These are phyloP conservation scores for Lignosus rhinocerotis DNA, from an alignment of 1,284 basidiomycete species.

Conservation along the genomic window DNA sequence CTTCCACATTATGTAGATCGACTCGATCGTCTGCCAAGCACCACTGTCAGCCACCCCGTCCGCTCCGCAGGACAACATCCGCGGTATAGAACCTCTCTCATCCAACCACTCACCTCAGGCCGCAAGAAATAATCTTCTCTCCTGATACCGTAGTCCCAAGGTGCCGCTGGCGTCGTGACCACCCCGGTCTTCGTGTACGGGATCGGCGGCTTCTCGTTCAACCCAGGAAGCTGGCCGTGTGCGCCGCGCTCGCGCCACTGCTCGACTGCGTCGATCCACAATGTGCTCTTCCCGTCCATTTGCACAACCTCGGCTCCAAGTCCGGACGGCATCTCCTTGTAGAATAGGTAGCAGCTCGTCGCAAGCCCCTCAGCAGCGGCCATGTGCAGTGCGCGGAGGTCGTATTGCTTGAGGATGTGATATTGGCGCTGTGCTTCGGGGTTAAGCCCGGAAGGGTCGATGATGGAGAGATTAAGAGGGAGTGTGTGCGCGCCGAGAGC, in stretches of 20 bases:
- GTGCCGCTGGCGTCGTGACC: constrained; percentile 25
- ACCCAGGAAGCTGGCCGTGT: constrained; percentile 51
- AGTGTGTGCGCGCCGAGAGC: constrained; percentile 67
- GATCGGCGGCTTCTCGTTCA: constrained; percentile 41
- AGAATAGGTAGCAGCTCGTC: constrained; percentile 64
- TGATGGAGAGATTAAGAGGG: constrained; percentile 54
- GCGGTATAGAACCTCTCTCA: not conserved
- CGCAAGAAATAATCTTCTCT: constrained; percentile 54
- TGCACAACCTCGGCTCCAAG: constrained; percentile 59
- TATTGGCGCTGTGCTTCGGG: constrained; percentile 26
- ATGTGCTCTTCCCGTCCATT: constrained; percentile 35
- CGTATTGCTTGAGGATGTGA: constrained; percentile 33
- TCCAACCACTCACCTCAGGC: constrained; percentile 53
- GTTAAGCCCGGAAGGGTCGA: constrained; percentile 43
- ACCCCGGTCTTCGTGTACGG: constrained; percentile 16
- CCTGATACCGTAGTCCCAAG: constrained; percentile 36
- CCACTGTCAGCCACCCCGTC: not conserved
- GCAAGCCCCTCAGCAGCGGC: constrained; percentile 70
- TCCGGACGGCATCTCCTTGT: constrained; percentile 62
- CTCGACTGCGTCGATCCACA: constrained; percentile 57
- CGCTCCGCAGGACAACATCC: not conserved
- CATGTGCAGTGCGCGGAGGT: constrained; percentile 53
- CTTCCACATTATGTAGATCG: constrained; percentile 68
- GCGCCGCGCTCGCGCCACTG: constrained; percentile 47
- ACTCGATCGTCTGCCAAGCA: constrained; percentile 59